These are phyloP conservation scores for Globisporangium yorkense DNA, from an alignment of 352 stramenopile species.

Conservation along the genomic window DNA sequence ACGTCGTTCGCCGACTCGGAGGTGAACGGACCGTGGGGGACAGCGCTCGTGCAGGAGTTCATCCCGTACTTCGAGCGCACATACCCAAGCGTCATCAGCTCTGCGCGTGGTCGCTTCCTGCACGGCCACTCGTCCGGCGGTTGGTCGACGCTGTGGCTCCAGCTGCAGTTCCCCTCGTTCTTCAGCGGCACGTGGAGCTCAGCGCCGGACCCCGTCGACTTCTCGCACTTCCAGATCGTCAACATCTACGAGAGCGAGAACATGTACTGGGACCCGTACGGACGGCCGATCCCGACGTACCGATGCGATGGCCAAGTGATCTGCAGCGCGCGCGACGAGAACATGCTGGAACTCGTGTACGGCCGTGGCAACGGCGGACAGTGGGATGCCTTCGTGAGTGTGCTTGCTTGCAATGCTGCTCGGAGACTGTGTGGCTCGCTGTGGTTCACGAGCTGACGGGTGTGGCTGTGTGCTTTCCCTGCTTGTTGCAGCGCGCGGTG, in stretches of 20 bases:
- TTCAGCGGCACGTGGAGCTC: conserved; percentile 77
- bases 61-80: conserved; percentile 58
- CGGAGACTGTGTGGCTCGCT: no score
- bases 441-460: neutral
- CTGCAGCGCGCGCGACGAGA: conserved; percentile 68
- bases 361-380: conserved; percentile 64
- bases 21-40: conserved; percentile 58
- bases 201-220: conserved; percentile 65
- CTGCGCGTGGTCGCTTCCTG: conserved; percentile 39
- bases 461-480: neutral
- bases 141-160: conserved; percentile 69
- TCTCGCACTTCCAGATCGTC: conserved; percentile 55
- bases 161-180: conserved; percentile 64
- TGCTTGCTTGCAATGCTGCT: neutral
- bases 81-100: conserved; percentile 26
- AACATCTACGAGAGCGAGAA: conserved; percentile 72
- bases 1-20: conserved; percentile 71
- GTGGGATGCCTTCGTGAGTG: conserved; percentile 76
- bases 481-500: conserved; percentile 36
- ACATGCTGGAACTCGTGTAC: conserved; percentile 61
- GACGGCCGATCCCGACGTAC: conserved; percentile 48
- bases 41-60: conserved; percentile 61
- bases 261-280: conserved; percentile 65
- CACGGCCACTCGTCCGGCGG: conserved; percentile 70
- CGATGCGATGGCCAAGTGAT: conserved; percentile 39